Percentiles rank a stretch among this genome's conserved stretches.
Evolutionary conservation across 768 basidiomycete species (phyloP).

Genomic region (Sarcodon sp.): DNA sequence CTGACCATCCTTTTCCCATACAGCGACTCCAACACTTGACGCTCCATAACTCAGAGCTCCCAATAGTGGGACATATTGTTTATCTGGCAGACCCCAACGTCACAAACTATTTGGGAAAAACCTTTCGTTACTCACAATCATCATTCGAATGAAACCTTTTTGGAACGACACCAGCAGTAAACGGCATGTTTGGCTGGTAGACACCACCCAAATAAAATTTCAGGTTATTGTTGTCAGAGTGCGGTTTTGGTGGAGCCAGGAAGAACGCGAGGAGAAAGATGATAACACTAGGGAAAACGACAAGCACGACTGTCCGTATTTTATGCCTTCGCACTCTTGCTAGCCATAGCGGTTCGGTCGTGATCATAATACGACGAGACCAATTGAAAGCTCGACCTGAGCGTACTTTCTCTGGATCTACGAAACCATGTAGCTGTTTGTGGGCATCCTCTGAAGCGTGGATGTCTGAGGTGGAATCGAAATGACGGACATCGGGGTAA

Average conservation of each 20-base stretch:
- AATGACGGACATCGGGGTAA: too few relatives aligned
- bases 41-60: slow-evolving; percentile 2
- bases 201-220: not conserved
- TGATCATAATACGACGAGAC: not conserved
- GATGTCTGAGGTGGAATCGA: too few relatives aligned
- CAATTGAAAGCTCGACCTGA: not conserved
- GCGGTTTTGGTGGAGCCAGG: not conserved
- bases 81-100: not conserved
- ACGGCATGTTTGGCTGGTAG: not conserved
- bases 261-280: not conserved
- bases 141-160: not conserved
- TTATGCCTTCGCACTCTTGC: not conserved
- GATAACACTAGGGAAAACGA: not conserved
- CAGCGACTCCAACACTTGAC: slow-evolving; percentile 1
- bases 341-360: not conserved
- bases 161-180: not conserved
- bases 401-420: not conserved
- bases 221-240: not conserved
- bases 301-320: not conserved
- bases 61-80: slow-evolving; percentile 1
- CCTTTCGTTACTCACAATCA: not conserved
- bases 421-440: too few relatives aligned
- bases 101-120: not conserved
- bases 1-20: slow-evolving; percentile 2
- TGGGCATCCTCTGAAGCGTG: too few relatives aligned